Base-by-base conservation (phyloP, 2,329 filamentous ascomycete genomes). In the Fusarium sublunatum region DNA sequence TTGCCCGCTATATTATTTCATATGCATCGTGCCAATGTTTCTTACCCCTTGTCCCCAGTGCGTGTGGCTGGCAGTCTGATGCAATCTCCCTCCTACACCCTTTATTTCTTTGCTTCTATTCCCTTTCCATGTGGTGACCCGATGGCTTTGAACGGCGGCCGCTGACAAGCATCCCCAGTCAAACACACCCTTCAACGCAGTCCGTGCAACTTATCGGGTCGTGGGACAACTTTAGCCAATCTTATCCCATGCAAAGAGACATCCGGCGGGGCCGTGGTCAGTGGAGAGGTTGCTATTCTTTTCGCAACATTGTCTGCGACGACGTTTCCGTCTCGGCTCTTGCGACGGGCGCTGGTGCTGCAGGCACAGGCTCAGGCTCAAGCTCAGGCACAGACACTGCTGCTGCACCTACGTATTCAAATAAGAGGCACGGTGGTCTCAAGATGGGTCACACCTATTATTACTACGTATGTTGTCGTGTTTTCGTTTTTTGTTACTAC, bases 401-500 rank as follows among this genome's bases (percentile, higher is more conserved):
- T 57, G 50, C 67, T 47, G 47, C 46, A 50, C 44, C 61, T 68
- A 65, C 65, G 58, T 69, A 66, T 65, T 56, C 44, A 42, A 60
- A 81, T 77, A 67, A 82, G 79, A 86, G 92, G 69, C 86, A 86
- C 67, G 93, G 93, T 55, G 93, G 91, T 48, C 83, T 97, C 64
- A 95, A 90, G 76, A 97, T 97, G 91, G 93, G 93, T 40, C 88
- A 90, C 58, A 95, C 90, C 13, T 97, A 97, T 77, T 97, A 94
- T 84, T 98, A 96, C 82, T 97, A 95, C 78, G 92, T 96, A 81
- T 78, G 91, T 83, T 40, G 43, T 46, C 54, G 54, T 48, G 59
- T 53, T 69, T 69, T 65, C 52, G 48, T 49, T 47, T 47, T 61
- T 28, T 48, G 45, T 36, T 51, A 43, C 49, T 39, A 29, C 47